These are phyloP conservation scores for Zymoseptoria crescenta DNA, from an alignment of 2,329 filamentous ascomycete species.

Conservation along the genomic window DNA sequence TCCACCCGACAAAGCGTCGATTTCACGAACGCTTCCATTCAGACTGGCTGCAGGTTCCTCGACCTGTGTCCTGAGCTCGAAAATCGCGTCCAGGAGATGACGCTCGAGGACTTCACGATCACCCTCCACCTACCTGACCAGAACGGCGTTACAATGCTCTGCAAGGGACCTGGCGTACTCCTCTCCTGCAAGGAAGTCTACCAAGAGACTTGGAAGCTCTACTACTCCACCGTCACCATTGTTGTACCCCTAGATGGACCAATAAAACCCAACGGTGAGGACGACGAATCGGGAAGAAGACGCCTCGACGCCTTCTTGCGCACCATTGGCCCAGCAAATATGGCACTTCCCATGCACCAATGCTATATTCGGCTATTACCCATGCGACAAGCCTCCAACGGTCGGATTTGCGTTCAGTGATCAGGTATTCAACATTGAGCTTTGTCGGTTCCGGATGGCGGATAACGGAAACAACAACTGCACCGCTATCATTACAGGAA, in stretches of 20 bases:
- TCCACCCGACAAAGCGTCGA: not conserved
- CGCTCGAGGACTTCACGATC: not conserved
- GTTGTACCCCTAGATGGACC: not conserved
- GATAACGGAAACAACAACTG: constrained; percentile 6
- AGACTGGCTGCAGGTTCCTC: not conserved
- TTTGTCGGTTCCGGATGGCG: constrained; percentile 3
- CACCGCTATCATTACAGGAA: constrained; percentile 1
- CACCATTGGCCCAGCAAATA: not conserved
- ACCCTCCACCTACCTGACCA: not conserved
- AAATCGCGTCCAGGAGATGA: not conserved
- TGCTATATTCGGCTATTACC: constrained; percentile 6
- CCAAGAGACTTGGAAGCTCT: not conserved
- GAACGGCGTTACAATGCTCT: not conserved
- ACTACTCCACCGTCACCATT: not conserved
- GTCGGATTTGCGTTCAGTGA: constrained; percentile 1
- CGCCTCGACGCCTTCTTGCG: not conserved
- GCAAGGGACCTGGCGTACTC: not conserved
- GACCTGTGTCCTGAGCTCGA: not conserved
- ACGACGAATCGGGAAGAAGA: not conserved
- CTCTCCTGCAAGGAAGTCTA: not conserved
- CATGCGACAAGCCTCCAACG: constrained; percentile 1
- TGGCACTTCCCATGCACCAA: not conserved
- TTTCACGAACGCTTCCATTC: not conserved
- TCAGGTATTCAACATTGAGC: constrained; percentile 2
- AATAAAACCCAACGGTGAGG: too few species aligned